phyloP scores from a whole-genome alignment of 768 basidiomycete genomes.

The Vishniacozyma victoriae region DNA sequence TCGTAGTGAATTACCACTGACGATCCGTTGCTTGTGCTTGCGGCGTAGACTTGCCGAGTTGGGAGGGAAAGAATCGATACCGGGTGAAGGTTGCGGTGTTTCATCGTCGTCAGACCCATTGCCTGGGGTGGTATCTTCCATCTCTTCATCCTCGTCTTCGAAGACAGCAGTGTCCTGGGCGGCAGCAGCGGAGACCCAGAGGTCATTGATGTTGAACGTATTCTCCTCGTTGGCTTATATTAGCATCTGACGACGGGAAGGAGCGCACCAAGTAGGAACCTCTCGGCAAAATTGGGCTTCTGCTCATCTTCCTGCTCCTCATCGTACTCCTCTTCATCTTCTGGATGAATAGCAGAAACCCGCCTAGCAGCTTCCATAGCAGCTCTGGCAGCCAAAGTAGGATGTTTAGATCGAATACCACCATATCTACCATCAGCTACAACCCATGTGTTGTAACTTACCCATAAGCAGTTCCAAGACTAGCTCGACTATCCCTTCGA shows the following conservation, averaged over 20 bases:
- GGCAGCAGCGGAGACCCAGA: conserved; percentile 96
- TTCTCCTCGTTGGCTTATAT: conserved; percentile 78
- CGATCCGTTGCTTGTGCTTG: neutral
- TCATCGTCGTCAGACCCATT: conserved; percentile 45
- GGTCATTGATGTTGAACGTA: conserved; percentile 86
- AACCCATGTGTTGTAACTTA: conserved; percentile 7
- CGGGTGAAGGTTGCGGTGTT: conserved; percentile 23
- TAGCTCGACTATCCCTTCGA: conserved; percentile 41
- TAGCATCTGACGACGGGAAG: neutral
- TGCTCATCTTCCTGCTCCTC: conserved; percentile 33
- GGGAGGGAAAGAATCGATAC: neutral
- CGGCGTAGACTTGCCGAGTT: neutral
- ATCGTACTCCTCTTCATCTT: conserved; percentile 9
- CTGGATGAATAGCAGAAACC: conserved; percentile 22
- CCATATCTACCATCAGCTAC: conserved; percentile 29
- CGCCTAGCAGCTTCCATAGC: conserved; percentile 39
- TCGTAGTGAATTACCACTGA: neutral
- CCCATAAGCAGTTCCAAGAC: conserved; percentile 46
- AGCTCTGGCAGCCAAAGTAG: conserved; percentile 42
- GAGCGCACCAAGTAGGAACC: conserved; percentile 60
- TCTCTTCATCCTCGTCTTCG: conserved; percentile 64
- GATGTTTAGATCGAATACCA: conserved; percentile 45
- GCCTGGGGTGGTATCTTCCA: conserved; percentile 45
- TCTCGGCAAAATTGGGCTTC: conserved; percentile 73
- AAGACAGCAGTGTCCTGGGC: conserved; percentile 65